Base-by-base conservation (phyloP, 2,329 filamentous ascomycete genomes). In the Diaporthe citri region DNA sequence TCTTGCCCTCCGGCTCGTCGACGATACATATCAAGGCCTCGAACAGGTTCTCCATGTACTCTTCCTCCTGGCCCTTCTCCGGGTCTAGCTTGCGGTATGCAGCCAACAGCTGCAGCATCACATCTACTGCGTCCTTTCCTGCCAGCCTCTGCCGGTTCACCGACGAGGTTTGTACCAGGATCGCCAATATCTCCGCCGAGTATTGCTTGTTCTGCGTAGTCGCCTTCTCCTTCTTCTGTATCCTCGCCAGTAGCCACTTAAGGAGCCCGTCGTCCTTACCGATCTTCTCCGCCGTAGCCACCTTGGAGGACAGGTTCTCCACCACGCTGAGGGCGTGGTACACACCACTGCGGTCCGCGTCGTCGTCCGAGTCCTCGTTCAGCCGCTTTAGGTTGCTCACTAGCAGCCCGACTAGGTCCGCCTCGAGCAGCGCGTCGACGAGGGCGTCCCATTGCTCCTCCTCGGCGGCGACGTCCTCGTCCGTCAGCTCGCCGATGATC, bases 181-280 rank as follows among this genome's bases (percentile, higher is more conserved):
- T 97, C 17, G 96, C 95, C 3, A 99, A 87, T 10, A 98, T 91
- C 84, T 99, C 97, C 22, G 96, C 95, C 0, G 95, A 91, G 82
- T 98, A 99, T 82, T 98, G 96, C 82, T 97, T 97, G 82, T 99
- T 99, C 82, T 99, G 97, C 7, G 91, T 89, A 0, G 97, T 90
- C 0, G 88, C 86, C 5, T 86, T 86, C 69, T 89, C 89, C 73
- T 87, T 88, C 78, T 93, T 88, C 78, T 93, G 91, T 76, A 95
- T 93, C 67, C 97, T 90, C 67, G 88, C 85, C 48, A 98, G 86
- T 3, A 99, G 88, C 95, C 95, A 98, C 59, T 89, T 86, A 10
- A 98, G 82, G 0, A 98, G 86, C 10, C 86, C 86, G 8, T 91
- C 90, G 75, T 96, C 90, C 75, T 89, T 86, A 5, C 93, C 94